A percentile compares a stretch with the other conserved stretches of the same genome.
phyloP scores from a whole-genome alignment of 305 asterid genomes.

The Solanum hybrid region DNA sequence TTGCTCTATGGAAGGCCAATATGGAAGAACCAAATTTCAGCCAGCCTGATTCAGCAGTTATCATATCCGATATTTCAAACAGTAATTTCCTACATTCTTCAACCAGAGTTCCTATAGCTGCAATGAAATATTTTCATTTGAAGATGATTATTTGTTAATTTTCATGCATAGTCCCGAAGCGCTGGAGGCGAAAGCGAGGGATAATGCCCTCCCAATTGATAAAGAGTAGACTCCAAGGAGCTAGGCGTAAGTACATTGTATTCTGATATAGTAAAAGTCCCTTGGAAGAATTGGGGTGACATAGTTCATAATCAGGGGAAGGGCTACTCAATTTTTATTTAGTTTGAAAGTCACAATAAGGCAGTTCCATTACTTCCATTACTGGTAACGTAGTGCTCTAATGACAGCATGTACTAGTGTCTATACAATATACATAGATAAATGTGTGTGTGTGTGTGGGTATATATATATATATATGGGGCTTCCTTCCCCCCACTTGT shows the following conservation, averaged over 20 bases:
- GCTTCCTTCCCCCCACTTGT: not conserved
- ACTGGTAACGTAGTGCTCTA: not conserved
- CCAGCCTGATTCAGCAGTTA: constrained; percentile 64
- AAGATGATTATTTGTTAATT: constrained; percentile 33
- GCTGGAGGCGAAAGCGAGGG: constrained; percentile 65
- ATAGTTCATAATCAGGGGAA: not conserved
- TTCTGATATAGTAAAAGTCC: constrained; percentile 15
- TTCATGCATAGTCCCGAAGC: constrained; percentile 57
- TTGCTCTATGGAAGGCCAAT: constrained; percentile 89
- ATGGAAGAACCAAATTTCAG: constrained; percentile 73
- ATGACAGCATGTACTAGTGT: not conserved
- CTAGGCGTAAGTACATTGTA: constrained; percentile 59
- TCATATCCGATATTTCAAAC: constrained; percentile 48
- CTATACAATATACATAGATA: not conserved
- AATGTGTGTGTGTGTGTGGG: not conserved
- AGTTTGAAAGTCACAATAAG: not conserved
- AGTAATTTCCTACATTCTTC: constrained; percentile 36
- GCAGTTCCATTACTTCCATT: not conserved
- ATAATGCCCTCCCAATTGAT: constrained; percentile 52
- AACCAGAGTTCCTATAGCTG: not conserved
- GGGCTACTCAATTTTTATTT: not conserved
- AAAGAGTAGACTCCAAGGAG: constrained; percentile 11
- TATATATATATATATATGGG: not conserved
- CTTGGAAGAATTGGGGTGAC: not conserved
- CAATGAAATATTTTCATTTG: not conserved